Conservation (phyloP, 73 alveolate species). For the Paramecium tetraurelia region DNA sequence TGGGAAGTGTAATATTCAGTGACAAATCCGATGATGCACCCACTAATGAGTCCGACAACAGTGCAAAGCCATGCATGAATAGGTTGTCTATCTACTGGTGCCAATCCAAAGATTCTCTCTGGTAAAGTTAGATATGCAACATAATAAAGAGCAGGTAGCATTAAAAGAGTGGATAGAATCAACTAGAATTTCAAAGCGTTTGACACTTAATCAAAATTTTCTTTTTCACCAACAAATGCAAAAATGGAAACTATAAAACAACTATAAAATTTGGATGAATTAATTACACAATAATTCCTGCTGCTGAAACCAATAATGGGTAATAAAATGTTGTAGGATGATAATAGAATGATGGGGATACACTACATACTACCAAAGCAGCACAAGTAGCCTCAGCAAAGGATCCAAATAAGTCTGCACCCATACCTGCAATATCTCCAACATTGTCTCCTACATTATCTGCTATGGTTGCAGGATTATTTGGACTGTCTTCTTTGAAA, state of each 20-base stretch:
- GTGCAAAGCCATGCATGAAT: constrained; percentile 69
- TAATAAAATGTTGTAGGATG: constrained; percentile 68
- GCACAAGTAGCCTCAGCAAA: constrained; percentile 97
- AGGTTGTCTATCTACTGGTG: constrained; percentile 63
- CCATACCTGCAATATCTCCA: constrained; percentile 97
- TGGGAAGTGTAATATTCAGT: constrained; percentile 79
- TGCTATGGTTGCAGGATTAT: constrained; percentile 97
- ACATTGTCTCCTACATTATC: constrained; percentile 99
- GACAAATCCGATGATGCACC: constrained; percentile 76
- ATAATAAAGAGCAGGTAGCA: constrained; percentile 74
- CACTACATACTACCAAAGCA: constrained; percentile 89
- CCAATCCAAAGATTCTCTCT: constrained; percentile 63
- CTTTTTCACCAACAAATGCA: constrained; percentile 61
- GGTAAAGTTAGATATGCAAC: constrained; percentile 67
- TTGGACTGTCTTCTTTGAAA: constrained; percentile 90
- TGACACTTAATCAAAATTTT: constrained; percentile 68
- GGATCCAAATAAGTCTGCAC: constrained; percentile 96
- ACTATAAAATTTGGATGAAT: background rate
- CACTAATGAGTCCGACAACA: constrained; percentile 70
- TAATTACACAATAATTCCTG: constrained; percentile 67
- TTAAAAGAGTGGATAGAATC: constrained; percentile 72
- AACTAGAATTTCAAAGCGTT: constrained; percentile 67
- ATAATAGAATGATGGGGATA: constrained; percentile 71
- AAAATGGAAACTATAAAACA: background rate
- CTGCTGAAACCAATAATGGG: constrained; percentile 84